phyloP scores from a whole-genome alignment of 257 asterid genomes.

The Mentha longifolia region DNA sequence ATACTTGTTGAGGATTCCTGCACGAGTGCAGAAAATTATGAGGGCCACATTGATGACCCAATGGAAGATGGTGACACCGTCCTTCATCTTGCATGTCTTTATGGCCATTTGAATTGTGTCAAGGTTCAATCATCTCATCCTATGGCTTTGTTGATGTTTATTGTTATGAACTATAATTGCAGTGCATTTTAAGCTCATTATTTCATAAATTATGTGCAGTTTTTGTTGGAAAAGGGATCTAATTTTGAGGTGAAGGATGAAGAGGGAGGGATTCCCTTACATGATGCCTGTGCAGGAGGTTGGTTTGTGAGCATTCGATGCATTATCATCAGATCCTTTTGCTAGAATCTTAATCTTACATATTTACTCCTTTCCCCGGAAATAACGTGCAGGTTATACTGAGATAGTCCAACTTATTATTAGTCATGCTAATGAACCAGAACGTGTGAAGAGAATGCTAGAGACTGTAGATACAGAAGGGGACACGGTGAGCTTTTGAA shows the following conservation, averaged over 20 bases:
- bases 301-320: slow-evolving; percentile 2
- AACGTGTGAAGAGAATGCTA: slow-evolving; percentile 63
- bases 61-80: slow-evolving; percentile 95
- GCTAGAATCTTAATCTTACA: slow-evolving; percentile 10
- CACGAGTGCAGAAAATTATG: slow-evolving; percentile 52
- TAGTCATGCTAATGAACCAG: slow-evolving; percentile 50
- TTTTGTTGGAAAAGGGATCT: slow-evolving; percentile 77
- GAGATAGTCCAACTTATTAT: slow-evolving; percentile 66
- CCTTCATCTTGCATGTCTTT: slow-evolving; percentile 88
- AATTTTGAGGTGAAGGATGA: slow-evolving; percentile 73
- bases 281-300: slow-evolving; percentile 97
- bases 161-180: neutral
- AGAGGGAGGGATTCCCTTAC: slow-evolving; percentile 81
- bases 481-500: slow-evolving; percentile 65
- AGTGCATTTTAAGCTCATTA: neutral
- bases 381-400: slow-evolving; percentile 54
- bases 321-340: neutral
- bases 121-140: slow-evolving; percentile 49
- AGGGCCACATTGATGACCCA: slow-evolving; percentile 73
- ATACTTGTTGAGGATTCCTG: slow-evolving; percentile 27
- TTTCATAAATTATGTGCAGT: slow-evolving; percentile 42
- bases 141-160: neutral
- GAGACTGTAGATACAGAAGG: slow-evolving; percentile 79
- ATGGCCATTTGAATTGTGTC: slow-evolving; percentile 77
- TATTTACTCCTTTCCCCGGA: neutral